Conservation (phyloP, 345 rosid genomes). For the Rubroshorea leprosula region DNA sequence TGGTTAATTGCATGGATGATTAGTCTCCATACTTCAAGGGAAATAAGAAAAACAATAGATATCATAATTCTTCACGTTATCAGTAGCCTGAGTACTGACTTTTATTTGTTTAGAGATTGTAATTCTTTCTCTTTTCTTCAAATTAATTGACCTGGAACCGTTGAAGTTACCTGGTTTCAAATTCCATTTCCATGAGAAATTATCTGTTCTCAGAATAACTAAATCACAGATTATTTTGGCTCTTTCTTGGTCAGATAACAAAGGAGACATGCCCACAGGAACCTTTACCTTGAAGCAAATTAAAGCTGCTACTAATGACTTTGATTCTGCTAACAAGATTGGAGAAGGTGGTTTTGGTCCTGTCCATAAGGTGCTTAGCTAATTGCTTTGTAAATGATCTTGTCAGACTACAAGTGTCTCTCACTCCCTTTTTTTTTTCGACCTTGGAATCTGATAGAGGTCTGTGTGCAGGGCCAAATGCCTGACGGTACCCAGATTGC, state of each 20-base stretch:
- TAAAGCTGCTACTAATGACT: slow-evolving; percentile 30
- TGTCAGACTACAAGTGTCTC: background rate
- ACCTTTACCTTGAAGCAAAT: slow-evolving; percentile 32
- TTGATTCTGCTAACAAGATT: slow-evolving; percentile 27
- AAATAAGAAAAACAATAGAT: too few relatives aligned
- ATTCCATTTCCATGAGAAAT: background rate
- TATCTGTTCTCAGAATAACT: too few relatives aligned
- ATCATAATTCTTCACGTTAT: too few relatives aligned
- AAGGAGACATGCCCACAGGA: slow-evolving; percentile 34
- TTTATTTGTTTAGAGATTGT: too few relatives aligned
- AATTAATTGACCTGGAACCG: too few relatives aligned
- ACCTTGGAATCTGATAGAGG: background rate
- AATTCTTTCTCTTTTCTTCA: too few relatives aligned
- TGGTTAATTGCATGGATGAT: too few relatives aligned
- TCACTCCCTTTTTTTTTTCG: background rate
- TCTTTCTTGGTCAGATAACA: slow-evolving; percentile 14
- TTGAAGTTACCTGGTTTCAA: background rate
- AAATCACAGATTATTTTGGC: too few relatives aligned
- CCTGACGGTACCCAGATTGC: slow-evolving; percentile 31
- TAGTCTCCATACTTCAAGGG: too few relatives aligned
- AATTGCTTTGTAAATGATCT: background rate
- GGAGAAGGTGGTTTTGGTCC: slow-evolving; percentile 46
- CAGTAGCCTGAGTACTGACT: too few relatives aligned
- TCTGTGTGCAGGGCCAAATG: slow-evolving; percentile 27
- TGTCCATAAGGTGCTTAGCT: slow-evolving; percentile 27